phyloP scores from a whole-genome alignment of 1,284 basidiomycete species.

The Malassezia sympodialis region DNA sequence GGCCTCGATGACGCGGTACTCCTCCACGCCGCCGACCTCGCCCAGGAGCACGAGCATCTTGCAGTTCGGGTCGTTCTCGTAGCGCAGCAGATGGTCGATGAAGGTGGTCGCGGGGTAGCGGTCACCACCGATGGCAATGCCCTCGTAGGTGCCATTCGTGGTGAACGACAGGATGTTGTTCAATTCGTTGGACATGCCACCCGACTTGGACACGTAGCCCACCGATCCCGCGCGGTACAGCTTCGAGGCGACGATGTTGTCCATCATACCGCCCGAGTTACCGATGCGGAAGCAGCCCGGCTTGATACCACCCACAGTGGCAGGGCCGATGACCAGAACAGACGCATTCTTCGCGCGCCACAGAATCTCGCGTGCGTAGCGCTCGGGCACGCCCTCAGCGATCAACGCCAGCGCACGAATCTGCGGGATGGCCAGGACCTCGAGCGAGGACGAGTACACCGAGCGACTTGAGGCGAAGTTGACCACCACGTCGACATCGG shows the following conservation, averaged over 20 bases:
- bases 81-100: slow-evolving; percentile 96
- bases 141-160: slow-evolving; percentile 98
- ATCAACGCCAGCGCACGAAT: slow-evolving; percentile 84
- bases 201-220: slow-evolving; percentile 98
- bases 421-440: slow-evolving; percentile 63
- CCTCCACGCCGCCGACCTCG: slow-evolving; percentile 96
- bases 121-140: slow-evolving; percentile 98
- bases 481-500: slow-evolving; percentile 92
- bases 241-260: slow-evolving; percentile 98
- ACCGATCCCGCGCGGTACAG: slow-evolving; percentile 95
- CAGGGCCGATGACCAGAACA: slow-evolving; percentile 93
- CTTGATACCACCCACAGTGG: slow-evolving; percentile 98
- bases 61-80: slow-evolving; percentile 92
- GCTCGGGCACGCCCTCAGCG: slow-evolving; percentile 95
- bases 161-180: slow-evolving; percentile 98
- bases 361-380: slow-evolving; percentile 91
- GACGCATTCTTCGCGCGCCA: slow-evolving; percentile 74
- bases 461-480: slow-evolving; percentile 94
- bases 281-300: slow-evolving; percentile 99
- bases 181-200: slow-evolving; percentile 99
- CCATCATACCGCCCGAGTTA: slow-evolving; percentile 99
- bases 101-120: slow-evolving; percentile 97
- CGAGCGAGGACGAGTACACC: slow-evolving; percentile 87
- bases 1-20: slow-evolving; percentile 97
- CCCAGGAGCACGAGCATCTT: slow-evolving; percentile 97